Percentiles rank a stretch among this genome's conserved stretches.
Evolutionary conservation across 78 protist species (phyloP).

Genomic region (Planoprotostelium fungivorum): DNA sequence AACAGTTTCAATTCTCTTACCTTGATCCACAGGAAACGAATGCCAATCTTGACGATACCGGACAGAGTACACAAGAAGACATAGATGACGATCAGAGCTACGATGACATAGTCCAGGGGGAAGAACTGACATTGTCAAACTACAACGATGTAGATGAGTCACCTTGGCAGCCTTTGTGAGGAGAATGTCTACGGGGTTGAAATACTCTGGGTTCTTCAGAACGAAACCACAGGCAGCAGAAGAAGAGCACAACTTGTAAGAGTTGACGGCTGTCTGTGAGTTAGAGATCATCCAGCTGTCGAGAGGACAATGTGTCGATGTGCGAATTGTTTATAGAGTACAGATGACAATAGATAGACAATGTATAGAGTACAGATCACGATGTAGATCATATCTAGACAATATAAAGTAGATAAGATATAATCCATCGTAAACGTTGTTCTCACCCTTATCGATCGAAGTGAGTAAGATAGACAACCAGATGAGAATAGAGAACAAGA

Average conservation of each 20-base stretch:
- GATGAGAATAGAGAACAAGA: conserved; percentile 32
- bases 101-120: conserved; percentile 56
- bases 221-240: conserved; percentile 63
- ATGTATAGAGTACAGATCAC: too few relatives aligned
- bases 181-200: conserved; percentile 59
- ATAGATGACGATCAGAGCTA: conserved; percentile 30
- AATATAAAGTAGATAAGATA: neutral
- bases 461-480: conserved; percentile 30
- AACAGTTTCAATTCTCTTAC: neutral
- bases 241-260: neutral
- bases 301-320: too few relatives aligned
- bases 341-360: too few relatives aligned
- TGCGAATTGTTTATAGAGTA: too few relatives aligned
- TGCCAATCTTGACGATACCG: conserved; percentile 52
- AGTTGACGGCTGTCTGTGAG: neutral
- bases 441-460: conserved; percentile 16
- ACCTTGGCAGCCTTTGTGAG: conserved; percentile 36
- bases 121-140: conserved; percentile 18
- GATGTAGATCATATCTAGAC: too few relatives aligned
- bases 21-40: conserved; percentile 46
- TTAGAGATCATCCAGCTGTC: too few relatives aligned
- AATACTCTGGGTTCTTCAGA: conserved; percentile 27
- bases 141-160: neutral
- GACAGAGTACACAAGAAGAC: conserved; percentile 21
- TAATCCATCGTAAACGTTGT: neutral